Evolutionary conservation across 768 basidiomycete species (phyloP).

Genomic region (Mycena vulgaris): DNA sequence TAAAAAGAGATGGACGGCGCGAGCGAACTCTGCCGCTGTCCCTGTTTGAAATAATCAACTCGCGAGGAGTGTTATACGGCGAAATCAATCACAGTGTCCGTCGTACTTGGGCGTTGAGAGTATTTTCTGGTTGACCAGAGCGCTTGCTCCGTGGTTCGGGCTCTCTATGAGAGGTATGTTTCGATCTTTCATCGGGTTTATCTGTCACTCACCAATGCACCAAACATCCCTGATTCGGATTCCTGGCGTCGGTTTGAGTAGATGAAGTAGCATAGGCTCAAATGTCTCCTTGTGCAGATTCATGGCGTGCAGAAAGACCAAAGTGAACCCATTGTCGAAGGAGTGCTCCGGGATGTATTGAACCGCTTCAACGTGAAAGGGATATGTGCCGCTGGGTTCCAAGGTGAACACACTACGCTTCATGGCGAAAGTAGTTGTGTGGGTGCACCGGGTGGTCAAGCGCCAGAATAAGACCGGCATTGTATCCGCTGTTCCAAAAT

Average conservation of each 20-base stretch:
- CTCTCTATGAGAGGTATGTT: not conserved
- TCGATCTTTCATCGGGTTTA: not conserved
- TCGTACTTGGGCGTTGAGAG: conserved; percentile 20
- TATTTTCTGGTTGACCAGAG: conserved; percentile 9
- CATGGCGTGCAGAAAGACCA: conserved; percentile 25
- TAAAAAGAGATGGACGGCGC: conserved; percentile 22
- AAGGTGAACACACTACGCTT: conserved; percentile 2
- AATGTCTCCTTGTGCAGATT: conserved; percentile 28
- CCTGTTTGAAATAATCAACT: not conserved
- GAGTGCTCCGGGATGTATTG: conserved; percentile 22
- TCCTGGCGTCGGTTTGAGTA: not conserved
- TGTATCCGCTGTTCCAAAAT: no score
- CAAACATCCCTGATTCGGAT: conserved; percentile 17
- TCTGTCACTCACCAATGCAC: conserved; percentile 23
- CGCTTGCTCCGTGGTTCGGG: conserved; percentile 30
- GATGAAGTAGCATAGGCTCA: conserved; percentile 5
- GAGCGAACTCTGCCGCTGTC: conserved; percentile 24
- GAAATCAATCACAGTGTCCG: not conserved
- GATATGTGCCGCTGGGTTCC: not conserved
- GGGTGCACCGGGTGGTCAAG: no score
- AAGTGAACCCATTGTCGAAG: conserved; percentile 4
- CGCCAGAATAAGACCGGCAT: no score
- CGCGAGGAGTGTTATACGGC: not conserved
- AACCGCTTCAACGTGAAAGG: conserved; percentile 26
- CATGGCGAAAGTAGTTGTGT: not conserved